Conservation (phyloP, 148 eudicot species). For the Arctostaphylos glauca region DNA sequence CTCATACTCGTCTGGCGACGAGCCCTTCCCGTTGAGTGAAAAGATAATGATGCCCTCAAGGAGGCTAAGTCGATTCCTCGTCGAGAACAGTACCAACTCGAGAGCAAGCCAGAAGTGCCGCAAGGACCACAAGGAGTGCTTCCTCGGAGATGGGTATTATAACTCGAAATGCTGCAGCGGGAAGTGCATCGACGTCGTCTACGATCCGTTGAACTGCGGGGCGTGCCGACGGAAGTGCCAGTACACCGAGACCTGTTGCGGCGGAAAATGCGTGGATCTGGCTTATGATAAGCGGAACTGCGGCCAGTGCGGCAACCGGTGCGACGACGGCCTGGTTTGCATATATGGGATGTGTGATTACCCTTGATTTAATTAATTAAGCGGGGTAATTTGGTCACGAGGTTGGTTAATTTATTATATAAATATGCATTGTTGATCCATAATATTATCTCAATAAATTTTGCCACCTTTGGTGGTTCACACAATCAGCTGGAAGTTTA, state of each 20-base stretch:
- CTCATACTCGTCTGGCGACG: background rate
- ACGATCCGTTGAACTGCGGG: slow-evolving; percentile 52
- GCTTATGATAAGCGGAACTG: too few relatives aligned
- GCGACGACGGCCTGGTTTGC: slow-evolving; percentile 37
- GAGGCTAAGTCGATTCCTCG: slow-evolving; percentile 54
- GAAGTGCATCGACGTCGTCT: slow-evolving; percentile 54
- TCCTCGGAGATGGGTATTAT: background rate
- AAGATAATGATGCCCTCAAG: slow-evolving; percentile 13
- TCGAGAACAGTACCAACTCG: slow-evolving; percentile 6
- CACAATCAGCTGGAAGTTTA: background rate
- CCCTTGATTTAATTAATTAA: slow-evolving; percentile 30
- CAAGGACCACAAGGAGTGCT: slow-evolving; percentile 45
- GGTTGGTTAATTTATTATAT: background rate
- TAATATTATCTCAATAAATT: background rate
- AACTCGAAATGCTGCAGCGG: slow-evolving; percentile 68
- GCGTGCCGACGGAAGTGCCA: slow-evolving; percentile 53
- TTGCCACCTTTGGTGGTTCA: too few relatives aligned
- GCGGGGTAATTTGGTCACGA: background rate
- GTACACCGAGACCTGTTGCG: slow-evolving; percentile 45
- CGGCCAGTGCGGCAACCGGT: slow-evolving; percentile 37
- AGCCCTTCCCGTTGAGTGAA: background rate
- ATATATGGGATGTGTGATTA: slow-evolving; percentile 65
- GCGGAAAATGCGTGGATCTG: slow-evolving; percentile 51
- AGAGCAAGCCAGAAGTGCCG: slow-evolving; percentile 58
- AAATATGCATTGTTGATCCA: background rate